Base-by-base conservation (phyloP, 1,284 basidiomycete species). In the Moesziomyces antarcticus region DNA sequence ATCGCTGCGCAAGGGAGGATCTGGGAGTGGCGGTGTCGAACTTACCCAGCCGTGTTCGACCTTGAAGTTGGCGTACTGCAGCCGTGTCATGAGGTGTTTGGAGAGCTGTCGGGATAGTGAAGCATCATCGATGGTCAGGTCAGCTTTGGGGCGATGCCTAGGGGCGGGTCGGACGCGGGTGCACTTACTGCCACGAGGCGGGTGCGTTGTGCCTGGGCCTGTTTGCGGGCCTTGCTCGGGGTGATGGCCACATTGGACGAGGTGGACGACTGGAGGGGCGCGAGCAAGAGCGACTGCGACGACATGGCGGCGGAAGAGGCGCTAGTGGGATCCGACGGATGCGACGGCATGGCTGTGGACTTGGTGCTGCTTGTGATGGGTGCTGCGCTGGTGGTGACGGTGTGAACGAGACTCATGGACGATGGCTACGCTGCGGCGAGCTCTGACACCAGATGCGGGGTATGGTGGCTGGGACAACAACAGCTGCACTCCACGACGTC, bases 41-140 rank as follows among this genome's bases (percentile, higher is more conserved):
- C 75, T 65, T 63, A 77, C 75, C 80, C 80, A 82, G 22, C 80
- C 80, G 56, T 82, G 77, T 52, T 82, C 78, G 16, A 82, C 78
- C 64, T 82, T 82, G 70, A 82, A 81, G 46, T 73, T 70, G 21
- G 79, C 80, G 37, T 81, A 82, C 51, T 78, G 80, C 33, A 82
- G 61, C 22, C 80, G 50, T 9, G 76, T 80, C 42, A 73, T 74
- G 35, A 82, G 53, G 49, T 75, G 71, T 25, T 74, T 62, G 9
- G 78, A 77, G 25, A 81, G 59, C 78, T 80, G 58, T 22, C 14
- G 37, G 30, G 30, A 1, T 18, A 3, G 16, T 40, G 16, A 40
- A 40, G 16, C 33, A 41, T 16, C 5, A 10, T 1, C 9, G 20
- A 25, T 50, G 25, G 10, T 30, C 27, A 33, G 40, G 44, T 48